phyloP scores from a whole-genome alignment of 2,329 filamentous ascomycete species.

The Colletotrichum spinosum region DNA sequence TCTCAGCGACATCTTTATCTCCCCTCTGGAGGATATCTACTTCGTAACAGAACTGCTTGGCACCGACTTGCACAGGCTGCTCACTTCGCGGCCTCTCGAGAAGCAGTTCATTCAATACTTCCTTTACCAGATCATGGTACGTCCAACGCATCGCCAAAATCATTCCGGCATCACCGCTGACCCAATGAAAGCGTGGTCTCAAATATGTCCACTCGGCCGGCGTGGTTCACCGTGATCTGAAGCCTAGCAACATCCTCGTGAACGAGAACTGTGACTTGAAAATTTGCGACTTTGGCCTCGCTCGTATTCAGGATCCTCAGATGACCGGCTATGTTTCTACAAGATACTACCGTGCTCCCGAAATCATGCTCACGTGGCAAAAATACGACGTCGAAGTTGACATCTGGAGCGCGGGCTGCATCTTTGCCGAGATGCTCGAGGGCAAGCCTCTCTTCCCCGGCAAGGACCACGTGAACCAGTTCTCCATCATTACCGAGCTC shows the following conservation, averaged over 20 bases:
- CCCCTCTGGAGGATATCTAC: slow-evolving; percentile 98
- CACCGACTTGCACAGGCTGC: slow-evolving; percentile 93
- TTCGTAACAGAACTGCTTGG: slow-evolving; percentile 98
- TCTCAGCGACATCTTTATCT: slow-evolving; percentile 99
- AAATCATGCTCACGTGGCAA: slow-evolving; percentile 99
- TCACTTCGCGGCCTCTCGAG: slow-evolving; percentile 95
- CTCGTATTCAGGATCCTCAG: slow-evolving; percentile 97
- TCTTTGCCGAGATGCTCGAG: slow-evolving; percentile 99
- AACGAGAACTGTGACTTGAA: slow-evolving; percentile 99
- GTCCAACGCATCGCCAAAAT: slow-evolving; percentile 43
- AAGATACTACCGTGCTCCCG: slow-evolving; percentile 96
- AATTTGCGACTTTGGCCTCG: slow-evolving; percentile 98
- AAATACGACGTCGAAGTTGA: slow-evolving; percentile 99
- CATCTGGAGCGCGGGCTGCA: slow-evolving; percentile 99
- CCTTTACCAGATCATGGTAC: slow-evolving; percentile 96
- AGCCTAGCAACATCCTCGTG: slow-evolving; percentile 98
- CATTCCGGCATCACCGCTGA: slow-evolving; percentile 31
- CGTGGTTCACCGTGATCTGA: slow-evolving; percentile 96
- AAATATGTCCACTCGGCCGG: slow-evolving; percentile 99
- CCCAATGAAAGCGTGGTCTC: slow-evolving; percentile 78
- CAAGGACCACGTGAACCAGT: slow-evolving; percentile 99
- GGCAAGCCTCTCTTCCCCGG: slow-evolving; percentile 98
- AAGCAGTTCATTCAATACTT: slow-evolving; percentile 99
- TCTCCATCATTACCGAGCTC: slow-evolving; percentile 98
- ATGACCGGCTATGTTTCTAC: slow-evolving; percentile 99